Percentiles rank a stretch among this genome's conserved stretches.
Conservation (phyloP, 2,329 filamentous ascomycete species). For the Ceratocystis destructans region DNA sequence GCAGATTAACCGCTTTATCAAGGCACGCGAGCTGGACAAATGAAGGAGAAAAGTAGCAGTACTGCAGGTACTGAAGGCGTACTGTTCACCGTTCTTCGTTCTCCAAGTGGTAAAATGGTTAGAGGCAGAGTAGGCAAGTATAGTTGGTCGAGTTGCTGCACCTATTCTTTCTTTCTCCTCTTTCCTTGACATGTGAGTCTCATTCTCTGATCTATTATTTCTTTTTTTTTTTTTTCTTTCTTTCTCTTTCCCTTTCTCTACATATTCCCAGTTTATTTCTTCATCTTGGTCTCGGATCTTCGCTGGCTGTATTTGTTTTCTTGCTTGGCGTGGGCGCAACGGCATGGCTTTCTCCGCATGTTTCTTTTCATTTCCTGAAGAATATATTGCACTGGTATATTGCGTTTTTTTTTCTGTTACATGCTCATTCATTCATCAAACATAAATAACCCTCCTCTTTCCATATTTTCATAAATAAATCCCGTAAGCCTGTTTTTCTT, state of each 20-base stretch:
- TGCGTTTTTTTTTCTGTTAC: conserved; percentile 8
- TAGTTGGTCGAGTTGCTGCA: neutral
- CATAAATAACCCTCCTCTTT: neutral
- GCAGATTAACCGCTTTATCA: conserved; percentile 46
- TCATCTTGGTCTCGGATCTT: neutral
- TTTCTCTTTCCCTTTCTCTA: neutral
- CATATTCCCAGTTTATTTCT: neutral
- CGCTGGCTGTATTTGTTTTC: neutral
- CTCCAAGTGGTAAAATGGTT: neutral
- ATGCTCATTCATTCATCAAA: conserved; percentile 17
- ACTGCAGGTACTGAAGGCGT: neutral
- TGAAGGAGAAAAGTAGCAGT: conserved; percentile 22
- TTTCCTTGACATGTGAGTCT: neutral
- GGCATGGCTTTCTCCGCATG: neutral
- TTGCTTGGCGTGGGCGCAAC: neutral
- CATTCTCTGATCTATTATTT: neutral
- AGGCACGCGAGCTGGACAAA: conserved; percentile 43
- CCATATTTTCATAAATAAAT: neutral
- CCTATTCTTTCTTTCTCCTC: neutral
- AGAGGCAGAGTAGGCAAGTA: too few species aligned
- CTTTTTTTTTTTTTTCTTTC: neutral
- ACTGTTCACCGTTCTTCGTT: neutral
- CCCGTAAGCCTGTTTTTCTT: neutral
- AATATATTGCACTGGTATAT: conserved; percentile 9
- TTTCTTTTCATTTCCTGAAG: neutral